Evolutionary conservation across 129 eudicot genomes (phyloP).

Genomic region (Chrysanthemum lavandulifolium): DNA sequence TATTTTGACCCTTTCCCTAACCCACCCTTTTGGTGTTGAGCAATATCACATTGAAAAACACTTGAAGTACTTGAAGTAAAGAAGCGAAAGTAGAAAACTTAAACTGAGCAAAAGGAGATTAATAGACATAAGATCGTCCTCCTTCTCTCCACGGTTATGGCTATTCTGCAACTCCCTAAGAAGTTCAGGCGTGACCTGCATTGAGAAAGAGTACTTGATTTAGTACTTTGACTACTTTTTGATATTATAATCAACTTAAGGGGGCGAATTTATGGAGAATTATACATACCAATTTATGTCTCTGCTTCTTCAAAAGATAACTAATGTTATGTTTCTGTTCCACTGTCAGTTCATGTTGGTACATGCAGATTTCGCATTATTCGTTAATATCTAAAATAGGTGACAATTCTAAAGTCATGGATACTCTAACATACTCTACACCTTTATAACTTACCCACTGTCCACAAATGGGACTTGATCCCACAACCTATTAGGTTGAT

Average conservation of each 20-base stretch:
- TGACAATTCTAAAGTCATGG: not conserved
- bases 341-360: conserved; percentile 66
- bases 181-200: conserved; percentile 92
- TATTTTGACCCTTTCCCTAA: not conserved
- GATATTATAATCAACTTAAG: not conserved
- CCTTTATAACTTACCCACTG: too few species aligned
- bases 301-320: conserved; percentile 59
- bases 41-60: not conserved
- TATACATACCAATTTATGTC: conserved; percentile 64
- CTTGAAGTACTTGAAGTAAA: not conserved
- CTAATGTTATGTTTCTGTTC: conserved; percentile 68
- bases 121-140: conserved; percentile 70
- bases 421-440: too few species aligned
- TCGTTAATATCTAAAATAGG: not conserved
- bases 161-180: conserved; percentile 75
- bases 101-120: conserved; percentile 61
- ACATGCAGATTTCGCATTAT: conserved; percentile 35
- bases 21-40: not conserved
- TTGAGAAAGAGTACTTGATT: not conserved
- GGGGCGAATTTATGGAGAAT: not conserved
- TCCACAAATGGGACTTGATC: too few species aligned
- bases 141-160: conserved; percentile 88
- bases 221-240: not conserved
- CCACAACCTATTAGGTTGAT: too few species aligned
- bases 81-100: not conserved